These are phyloP conservation scores for Lotmaria passim DNA, from an alignment of 208 protist genomes.

Conservation along the genomic window DNA sequence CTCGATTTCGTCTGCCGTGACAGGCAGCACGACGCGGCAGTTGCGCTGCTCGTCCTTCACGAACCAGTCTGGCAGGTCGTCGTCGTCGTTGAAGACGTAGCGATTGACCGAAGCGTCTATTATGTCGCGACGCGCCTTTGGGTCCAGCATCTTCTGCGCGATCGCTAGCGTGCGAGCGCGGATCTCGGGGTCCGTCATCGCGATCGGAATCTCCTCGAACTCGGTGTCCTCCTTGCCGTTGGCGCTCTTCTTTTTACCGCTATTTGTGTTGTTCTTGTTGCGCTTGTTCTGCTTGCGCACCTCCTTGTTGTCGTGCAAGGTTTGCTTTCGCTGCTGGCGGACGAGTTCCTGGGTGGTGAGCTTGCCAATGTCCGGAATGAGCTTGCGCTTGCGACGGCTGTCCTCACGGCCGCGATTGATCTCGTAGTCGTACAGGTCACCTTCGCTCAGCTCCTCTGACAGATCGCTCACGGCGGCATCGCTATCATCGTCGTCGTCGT, in stretches of 20 bases:
- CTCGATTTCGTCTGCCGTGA: conserved; percentile 92
- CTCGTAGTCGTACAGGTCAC: conserved; percentile 56
- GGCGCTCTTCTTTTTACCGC: conserved; percentile 45
- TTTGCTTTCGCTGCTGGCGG: conserved; percentile 84
- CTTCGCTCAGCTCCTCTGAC: conserved; percentile 51
- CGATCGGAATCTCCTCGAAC: conserved; percentile 90
- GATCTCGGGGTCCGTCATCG: conserved; percentile 84
- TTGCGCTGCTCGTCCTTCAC: conserved; percentile 92
- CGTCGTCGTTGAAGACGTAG: conserved; percentile 90
- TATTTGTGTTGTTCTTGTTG: conserved; percentile 59
- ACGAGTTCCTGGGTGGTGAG: conserved; percentile 85
- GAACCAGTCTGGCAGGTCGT: conserved; percentile 93
- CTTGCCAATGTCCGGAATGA: conserved; percentile 74
- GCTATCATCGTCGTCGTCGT: conserved; percentile 52
- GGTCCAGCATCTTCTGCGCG: conserved; percentile 87
- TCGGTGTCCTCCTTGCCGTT: conserved; percentile 65
- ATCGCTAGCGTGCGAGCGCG: conserved; percentile 89
- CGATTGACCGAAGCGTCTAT: conserved; percentile 88
- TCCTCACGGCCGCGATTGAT: conserved; percentile 72
- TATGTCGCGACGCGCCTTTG: conserved; percentile 85
- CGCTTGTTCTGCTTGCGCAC: conserved; percentile 69
- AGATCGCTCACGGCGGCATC: conserved; percentile 32
- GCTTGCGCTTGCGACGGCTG: conserved; percentile 70
- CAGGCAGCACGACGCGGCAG: conserved; percentile 81
- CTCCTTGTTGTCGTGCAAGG: conserved; percentile 79